Percentiles rank a stretch among this genome's conserved stretches.
Conservation (phyloP, 306 rosid genomes). For the apple (Malus domestica) region ASM211411v1 NC_041793.1:43580501-43581000, state of each 20-base stretch:
- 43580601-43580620: slow-evolving; percentile 60
- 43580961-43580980: slow-evolving; percentile 78
- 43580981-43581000: slow-evolving; percentile 82
- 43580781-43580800: slow-evolving; percentile 45
- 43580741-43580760: slow-evolving; percentile 67
- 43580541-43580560: slow-evolving; percentile 76
- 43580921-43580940: slow-evolving; percentile 49
- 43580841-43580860: slow-evolving; percentile 45
- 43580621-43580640: slow-evolving; percentile 72
- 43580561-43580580: slow-evolving; percentile 84
- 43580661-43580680: slow-evolving; percentile 69
- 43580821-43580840: slow-evolving; percentile 38
- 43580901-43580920: slow-evolving; percentile 48
- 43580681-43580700: slow-evolving; percentile 34
- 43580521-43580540: slow-evolving; percentile 64
- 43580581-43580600: slow-evolving; percentile 52
- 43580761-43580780: slow-evolving; percentile 55
- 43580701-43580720: slow-evolving; percentile 51
- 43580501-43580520: slow-evolving; percentile 91
- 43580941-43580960: slow-evolving; percentile 52
- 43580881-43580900: slow-evolving; percentile 58
- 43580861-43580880: slow-evolving; percentile 55
- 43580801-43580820: slow-evolving; percentile 33
- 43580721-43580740: slow-evolving; percentile 49
- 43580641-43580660: slow-evolving; percentile 67